phyloP scores from a whole-genome alignment of 495 filamentous ascomycete genomes.

The Ramalina peruviana region DNA sequence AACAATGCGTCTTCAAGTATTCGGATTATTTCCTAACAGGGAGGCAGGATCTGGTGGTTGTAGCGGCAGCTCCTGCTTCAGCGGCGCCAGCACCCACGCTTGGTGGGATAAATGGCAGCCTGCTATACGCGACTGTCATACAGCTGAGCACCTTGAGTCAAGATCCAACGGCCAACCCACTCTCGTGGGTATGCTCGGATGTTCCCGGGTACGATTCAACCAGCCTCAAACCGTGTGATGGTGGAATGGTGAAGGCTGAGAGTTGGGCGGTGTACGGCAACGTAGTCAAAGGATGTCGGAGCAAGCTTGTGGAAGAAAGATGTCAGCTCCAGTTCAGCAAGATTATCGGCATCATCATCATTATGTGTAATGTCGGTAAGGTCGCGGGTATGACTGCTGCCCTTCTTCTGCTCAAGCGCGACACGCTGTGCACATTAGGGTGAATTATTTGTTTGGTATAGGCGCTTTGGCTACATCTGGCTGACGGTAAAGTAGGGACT shows the following conservation, averaged over 20 bases:
- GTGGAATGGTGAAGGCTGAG: neutral
- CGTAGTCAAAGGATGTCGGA: slow-evolving; percentile 27
- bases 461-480: neutral
- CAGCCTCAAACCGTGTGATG: neutral
- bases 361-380: slow-evolving; percentile 26
- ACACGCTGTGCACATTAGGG: slow-evolving; percentile 1
- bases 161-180: no score
- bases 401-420: slow-evolving; percentile 6
- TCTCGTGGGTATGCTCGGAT: neutral
- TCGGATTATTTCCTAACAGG: neutral
- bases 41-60: neutral
- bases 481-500: neutral
- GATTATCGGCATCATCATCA: slow-evolving; percentile 27
- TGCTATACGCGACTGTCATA: neutral
- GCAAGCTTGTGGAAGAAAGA: slow-evolving; percentile 15
- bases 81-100: neutral
- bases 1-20: slow-evolving; percentile 5
- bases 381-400: slow-evolving; percentile 23
- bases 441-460: neutral
- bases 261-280: neutral
- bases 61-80: neutral
- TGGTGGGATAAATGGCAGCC: neutral
- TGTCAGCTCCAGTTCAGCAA: slow-evolving; percentile 33
- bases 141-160: no score
- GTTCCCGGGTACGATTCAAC: slow-evolving; percentile 4